Base-by-base conservation (phyloP, 768 basidiomycete species). In the Chalciporus pseudorubinellus region DNA sequence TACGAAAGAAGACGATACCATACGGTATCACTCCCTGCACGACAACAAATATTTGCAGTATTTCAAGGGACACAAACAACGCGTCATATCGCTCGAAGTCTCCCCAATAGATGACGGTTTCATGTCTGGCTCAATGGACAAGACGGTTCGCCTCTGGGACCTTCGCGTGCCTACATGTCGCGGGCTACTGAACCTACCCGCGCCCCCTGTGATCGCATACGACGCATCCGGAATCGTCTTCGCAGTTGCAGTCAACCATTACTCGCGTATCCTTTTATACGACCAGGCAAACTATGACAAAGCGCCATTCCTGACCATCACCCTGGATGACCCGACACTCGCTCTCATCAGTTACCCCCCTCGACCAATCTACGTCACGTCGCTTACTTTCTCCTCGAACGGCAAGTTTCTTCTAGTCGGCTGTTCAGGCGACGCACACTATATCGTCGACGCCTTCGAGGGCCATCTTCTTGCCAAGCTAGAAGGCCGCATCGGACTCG, bases 41-140 rank as follows among this genome's bases (percentile, higher is more conserved):
- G 93, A 95, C 78, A 98, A 97, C 78, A 92, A 89, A 66, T 99
- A 94, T 68, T 73, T 98, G 28, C 84, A 88, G 57, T 99, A 99
- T 73, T 98, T 97, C 77, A 87, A 84, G 62, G 97, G 97, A 0
- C 97, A 99, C 74, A 93, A 84, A 58, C 88, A 79, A 31, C 80
- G 85, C 51, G 97, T 99, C 3, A 79, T 89, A 29, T 95, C 95
- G 0, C 74, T 99, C 11, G 89, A 95, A 65, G 84, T 98, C 50
- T 92, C 90, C 0, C 97, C 97, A 1, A 78, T 88, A 1, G 91
- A 98, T 63, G 95, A 98, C 62, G 89, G 89, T 1, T 98, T 99
- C 74, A 87, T 99, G 79, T 97, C 95, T 11, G 90, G 85, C 2
- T 91, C 95, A 0, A 74, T 91, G 66, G 97, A 99, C 74, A 91